These are phyloP conservation scores for Blastobotrys attinorum DNA, from an alignment of 805 yeast species.

Conservation along the genomic window DNA sequence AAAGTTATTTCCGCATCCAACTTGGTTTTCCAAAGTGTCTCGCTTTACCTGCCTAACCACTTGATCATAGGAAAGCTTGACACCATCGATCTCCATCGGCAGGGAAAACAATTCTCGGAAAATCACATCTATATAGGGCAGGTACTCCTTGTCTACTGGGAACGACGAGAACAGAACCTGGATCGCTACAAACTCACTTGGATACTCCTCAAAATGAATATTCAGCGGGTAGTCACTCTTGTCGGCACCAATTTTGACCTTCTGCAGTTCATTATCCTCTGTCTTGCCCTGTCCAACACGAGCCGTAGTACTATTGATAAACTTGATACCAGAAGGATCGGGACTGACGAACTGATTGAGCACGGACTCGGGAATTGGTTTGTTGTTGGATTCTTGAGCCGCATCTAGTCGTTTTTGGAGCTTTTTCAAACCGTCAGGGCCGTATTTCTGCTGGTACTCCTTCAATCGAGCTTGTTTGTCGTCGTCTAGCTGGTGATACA, in stretches of 20 bases:
- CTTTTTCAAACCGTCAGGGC: constrained; percentile 50
- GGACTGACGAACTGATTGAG: constrained; percentile 59
- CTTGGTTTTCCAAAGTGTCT: constrained; percentile 52
- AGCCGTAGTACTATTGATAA: constrained; percentile 62
- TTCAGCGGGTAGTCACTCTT: constrained; percentile 39
- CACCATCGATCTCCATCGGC: constrained; percentile 60
- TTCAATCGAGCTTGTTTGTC: constrained; percentile 43
- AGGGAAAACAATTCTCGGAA: constrained; percentile 61
- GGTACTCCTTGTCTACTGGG: constrained; percentile 40
- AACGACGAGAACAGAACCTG: constrained; percentile 53
- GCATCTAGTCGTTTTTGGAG: constrained; percentile 43
- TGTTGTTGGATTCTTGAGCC: constrained; percentile 64
- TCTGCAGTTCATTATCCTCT: constrained; percentile 20
- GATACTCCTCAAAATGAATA: constrained; percentile 69
- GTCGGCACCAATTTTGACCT: constrained; percentile 6
- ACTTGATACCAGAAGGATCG: constrained; percentile 64
- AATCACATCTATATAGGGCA: constrained; percentile 58
- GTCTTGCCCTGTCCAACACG: constrained; percentile 39
- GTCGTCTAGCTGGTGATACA: constrained; percentile 46
- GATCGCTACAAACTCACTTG: constrained; percentile 71
- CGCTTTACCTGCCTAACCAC: constrained; percentile 67
- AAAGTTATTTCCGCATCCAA: constrained; percentile 53
- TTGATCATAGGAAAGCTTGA: constrained; percentile 55
- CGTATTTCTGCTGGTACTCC: constrained; percentile 45
- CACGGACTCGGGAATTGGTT: constrained; percentile 65